Conservation (phyloP, 2,329 filamentous ascomycete species). For the Allantophomopsis lycopodina region DNA sequence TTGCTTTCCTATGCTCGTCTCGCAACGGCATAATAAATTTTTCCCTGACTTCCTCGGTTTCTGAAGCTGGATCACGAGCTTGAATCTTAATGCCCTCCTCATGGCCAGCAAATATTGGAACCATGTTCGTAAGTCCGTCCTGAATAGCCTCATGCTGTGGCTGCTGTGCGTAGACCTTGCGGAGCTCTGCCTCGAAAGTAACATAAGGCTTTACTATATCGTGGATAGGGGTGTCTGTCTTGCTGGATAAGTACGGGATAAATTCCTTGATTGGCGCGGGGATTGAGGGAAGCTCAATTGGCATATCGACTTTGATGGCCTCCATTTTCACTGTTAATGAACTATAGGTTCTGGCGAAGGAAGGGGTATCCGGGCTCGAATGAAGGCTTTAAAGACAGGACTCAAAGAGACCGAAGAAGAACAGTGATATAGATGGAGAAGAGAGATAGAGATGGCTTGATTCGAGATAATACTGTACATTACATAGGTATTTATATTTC, state of each 20-base stretch:
- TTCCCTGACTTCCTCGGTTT: slow-evolving; percentile 45
- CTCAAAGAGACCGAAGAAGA: too few relatives aligned
- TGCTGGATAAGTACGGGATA: slow-evolving; percentile 34
- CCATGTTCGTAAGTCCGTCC: slow-evolving; percentile 45
- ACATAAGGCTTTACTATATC: slow-evolving; percentile 54
- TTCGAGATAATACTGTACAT: too few relatives aligned
- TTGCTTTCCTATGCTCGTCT: slow-evolving; percentile 42
- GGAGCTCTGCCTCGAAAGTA: slow-evolving; percentile 50
- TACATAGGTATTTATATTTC: too few relatives aligned
- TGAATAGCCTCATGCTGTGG: slow-evolving; percentile 41
- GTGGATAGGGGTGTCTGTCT: slow-evolving; percentile 36
- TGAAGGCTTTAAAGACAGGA: too few relatives aligned
- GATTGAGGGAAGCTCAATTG: slow-evolving; percentile 7
- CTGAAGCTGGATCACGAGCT: slow-evolving; percentile 41
- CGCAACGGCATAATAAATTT: slow-evolving; percentile 58
- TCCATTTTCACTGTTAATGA: too few relatives aligned
- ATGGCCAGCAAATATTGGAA: slow-evolving; percentile 48
- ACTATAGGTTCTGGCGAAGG: too few relatives aligned
- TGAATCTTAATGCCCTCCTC: slow-evolving; percentile 45
- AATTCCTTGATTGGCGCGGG: slow-evolving; percentile 13
- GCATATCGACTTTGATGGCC: background rate
- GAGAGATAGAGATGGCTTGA: too few relatives aligned
- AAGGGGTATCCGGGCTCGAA: too few relatives aligned
- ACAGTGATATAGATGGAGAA: too few relatives aligned
- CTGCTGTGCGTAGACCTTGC: slow-evolving; percentile 56